Percentiles rank a stretch among this genome's conserved stretches.
phyloP scores from a whole-genome alignment of 2,329 filamentous ascomycete species.

The Grosmannia clavigera region DNA sequence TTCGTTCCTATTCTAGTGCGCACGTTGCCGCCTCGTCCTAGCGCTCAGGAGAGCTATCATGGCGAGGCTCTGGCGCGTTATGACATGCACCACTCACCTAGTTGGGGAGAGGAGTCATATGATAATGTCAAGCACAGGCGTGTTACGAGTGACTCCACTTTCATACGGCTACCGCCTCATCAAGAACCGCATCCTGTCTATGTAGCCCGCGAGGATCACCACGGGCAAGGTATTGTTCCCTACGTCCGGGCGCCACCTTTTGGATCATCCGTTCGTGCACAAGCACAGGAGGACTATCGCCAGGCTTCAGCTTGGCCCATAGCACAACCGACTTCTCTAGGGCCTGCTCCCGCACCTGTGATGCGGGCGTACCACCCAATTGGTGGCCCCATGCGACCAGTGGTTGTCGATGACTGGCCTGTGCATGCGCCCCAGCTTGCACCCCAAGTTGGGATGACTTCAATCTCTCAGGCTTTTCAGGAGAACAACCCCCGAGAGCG shows the following conservation, averaged over 20 bases:
- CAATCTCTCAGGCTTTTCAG: background rate
- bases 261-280: background rate
- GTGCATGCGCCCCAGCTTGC: background rate
- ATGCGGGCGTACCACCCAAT: background rate
- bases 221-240: background rate
- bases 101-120: background rate
- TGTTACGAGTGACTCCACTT: background rate
- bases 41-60: background rate
- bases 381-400: background rate
- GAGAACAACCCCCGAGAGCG: background rate
- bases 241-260: background rate
- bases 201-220: background rate
- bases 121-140: slow-evolving; percentile 1
- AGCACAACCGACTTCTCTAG: background rate
- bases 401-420: background rate
- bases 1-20: slow-evolving; percentile 11
- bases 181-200: background rate
- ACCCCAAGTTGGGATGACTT: background rate
- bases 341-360: background rate
- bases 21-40: slow-evolving; percentile 6
- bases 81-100: background rate
- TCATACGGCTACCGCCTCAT: background rate
- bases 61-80: background rate
- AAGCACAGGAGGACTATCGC: background rate
- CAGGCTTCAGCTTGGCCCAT: background rate